Conservation (phyloP, 2,329 filamentous ascomycete genomes). For the Hymenoscyphus repandus region DNA sequence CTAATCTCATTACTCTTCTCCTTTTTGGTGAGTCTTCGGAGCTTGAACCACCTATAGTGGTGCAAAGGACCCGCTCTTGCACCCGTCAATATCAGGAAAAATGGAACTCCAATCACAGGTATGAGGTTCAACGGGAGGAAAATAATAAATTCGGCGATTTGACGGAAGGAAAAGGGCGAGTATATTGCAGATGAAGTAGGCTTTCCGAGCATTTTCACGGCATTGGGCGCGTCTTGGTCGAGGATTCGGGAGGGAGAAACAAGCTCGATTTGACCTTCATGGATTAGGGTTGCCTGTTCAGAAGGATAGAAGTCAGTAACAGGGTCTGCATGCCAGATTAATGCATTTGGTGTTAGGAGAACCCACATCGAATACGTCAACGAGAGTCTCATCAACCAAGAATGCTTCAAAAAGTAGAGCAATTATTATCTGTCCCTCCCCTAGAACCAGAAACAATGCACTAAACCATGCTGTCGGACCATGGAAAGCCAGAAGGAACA, state of each 20-base stretch:
- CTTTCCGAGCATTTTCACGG: slow-evolving; percentile 77
- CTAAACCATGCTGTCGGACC: slow-evolving; percentile 85
- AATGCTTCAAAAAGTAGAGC: slow-evolving; percentile 66
- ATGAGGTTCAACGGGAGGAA: slow-evolving; percentile 83
- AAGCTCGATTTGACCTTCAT: slow-evolving; percentile 64
- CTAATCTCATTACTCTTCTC: slow-evolving; percentile 67
- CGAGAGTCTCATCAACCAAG: slow-evolving; percentile 72
- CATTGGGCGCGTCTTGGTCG: slow-evolving; percentile 61
- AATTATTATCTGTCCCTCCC: slow-evolving; percentile 47
- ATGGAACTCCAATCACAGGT: slow-evolving; percentile 73
- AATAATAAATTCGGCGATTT: slow-evolving; percentile 78
- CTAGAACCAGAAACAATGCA: slow-evolving; percentile 80
- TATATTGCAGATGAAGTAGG: slow-evolving; percentile 73
- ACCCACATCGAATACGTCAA: slow-evolving; percentile 74
- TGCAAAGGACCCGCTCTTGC: slow-evolving; percentile 82
- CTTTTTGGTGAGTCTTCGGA: slow-evolving; percentile 68
- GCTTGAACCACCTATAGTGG: slow-evolving; percentile 84
- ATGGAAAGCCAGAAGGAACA: slow-evolving; percentile 86
- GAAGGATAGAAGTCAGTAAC: neutral
- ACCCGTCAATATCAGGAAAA: slow-evolving; percentile 85
- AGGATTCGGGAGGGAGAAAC: slow-evolving; percentile 61
- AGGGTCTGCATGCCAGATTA: neutral
- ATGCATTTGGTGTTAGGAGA: neutral
- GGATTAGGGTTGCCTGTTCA: slow-evolving; percentile 60
- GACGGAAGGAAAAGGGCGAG: slow-evolving; percentile 83